Evolutionary conservation across 768 basidiomycete species (phyloP).

Genomic region (Termitomyces sp.): DNA sequence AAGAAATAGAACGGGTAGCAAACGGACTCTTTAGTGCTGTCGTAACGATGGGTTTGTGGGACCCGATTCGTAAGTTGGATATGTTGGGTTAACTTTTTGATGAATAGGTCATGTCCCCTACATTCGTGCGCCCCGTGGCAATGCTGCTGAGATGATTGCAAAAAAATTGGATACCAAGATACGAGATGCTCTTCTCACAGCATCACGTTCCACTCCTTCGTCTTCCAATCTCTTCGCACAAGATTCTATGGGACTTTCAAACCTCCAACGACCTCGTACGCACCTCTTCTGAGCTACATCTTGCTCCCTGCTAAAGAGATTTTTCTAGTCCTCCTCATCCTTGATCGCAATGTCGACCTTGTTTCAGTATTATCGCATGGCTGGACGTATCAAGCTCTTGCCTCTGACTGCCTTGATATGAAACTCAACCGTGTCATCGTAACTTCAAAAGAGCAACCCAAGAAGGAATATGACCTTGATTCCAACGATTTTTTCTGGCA

Average conservation of each 20-base stretch:
- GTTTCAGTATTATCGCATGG: constrained; percentile 93
- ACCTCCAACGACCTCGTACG: constrained; percentile 80
- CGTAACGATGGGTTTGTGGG: constrained; percentile 73
- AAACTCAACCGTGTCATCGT: constrained; percentile 94
- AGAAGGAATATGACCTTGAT: constrained; percentile 91
- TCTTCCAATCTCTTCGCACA: constrained; percentile 66
- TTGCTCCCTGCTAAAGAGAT: background rate
- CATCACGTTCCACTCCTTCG: constrained; percentile 52
- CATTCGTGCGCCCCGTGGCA: constrained; percentile 91
- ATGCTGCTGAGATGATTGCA: constrained; percentile 99
- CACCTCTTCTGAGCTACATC: background rate
- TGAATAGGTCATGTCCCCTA: constrained; percentile 82
- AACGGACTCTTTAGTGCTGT: constrained; percentile 89
- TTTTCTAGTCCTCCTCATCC: constrained; percentile 77
- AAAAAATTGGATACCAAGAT: constrained; percentile 92
- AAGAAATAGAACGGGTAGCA: constrained; percentile 89
- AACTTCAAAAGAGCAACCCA: constrained; percentile 59
- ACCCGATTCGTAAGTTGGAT: background rate
- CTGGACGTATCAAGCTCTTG: constrained; percentile 98
- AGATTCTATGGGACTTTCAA: constrained; percentile 80
- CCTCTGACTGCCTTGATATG: constrained; percentile 97
- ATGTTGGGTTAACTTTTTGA: background rate
- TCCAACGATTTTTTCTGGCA: constrained; percentile 99
- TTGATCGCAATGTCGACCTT: constrained; percentile 94
- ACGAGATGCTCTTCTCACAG: constrained; percentile 75